Evolutionary conservation across 2,329 filamentous ascomycete species (phyloP), one percentile per base, ranked within the genome.

Genomic region (Dichotomopilus funicola): DNA sequence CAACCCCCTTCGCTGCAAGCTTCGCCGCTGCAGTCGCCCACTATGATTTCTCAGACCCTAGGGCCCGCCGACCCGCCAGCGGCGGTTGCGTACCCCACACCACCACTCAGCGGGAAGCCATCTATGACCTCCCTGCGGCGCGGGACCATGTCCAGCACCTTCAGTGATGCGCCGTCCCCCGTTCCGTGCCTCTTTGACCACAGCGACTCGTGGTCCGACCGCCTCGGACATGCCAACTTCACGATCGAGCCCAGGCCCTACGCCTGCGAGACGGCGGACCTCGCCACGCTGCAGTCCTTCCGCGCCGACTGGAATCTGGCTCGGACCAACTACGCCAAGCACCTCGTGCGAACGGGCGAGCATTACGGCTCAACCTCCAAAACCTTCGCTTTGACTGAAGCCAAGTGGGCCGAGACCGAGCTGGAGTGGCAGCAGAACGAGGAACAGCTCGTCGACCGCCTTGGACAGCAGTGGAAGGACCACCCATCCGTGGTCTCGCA

Each of bases 151-250:
- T 66, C 67, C 11, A 63, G 62, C 45, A 66, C 65, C 47, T 66
- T 67, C 67, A 69, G 65, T 68, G 78, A 72, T 63, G 73, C 68
- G 62, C 80, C 70, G 51, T 74, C 79, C 38, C 77, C 80, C 4
- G 81, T 87, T 12, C 81, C 85, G 4, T 78, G 81, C 4, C 82
- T 91, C 60, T 74, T 85, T 36, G 82, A 87, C 54, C 82, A 84
- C 5, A 78, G 85, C 49, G 90, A 95, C 67, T 83, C 86, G 62
- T 96, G 92, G 92, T 87, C 89, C 1, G 82, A 87, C 66, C 84
- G 83, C 55, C 81, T 97, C 11, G 92, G 92, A 34, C 91, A 97
- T 68, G 91, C 91, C 61, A 96, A 97, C 73, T 96, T 95, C 69
- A 91, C 82, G 64, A 95, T 97, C 63, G 75, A 82, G 27, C 91